These are phyloP conservation scores for Pythium brachiatum DNA, from an alignment of 352 stramenopile species.

Conservation along the genomic window DNA sequence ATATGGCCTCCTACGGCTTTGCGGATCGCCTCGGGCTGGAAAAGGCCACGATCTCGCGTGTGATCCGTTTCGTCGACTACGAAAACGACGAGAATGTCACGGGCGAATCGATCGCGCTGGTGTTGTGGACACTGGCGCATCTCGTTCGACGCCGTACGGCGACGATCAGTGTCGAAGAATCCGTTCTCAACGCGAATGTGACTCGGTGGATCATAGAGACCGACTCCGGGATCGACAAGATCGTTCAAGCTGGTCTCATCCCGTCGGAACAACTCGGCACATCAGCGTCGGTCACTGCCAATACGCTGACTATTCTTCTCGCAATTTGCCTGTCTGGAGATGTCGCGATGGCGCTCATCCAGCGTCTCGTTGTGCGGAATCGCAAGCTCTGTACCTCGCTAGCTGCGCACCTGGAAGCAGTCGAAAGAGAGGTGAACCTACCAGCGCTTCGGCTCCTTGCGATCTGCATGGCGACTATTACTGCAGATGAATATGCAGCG, in stretches of 20 bases:
- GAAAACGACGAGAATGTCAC: slow-evolving; percentile 30
- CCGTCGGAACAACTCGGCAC: slow-evolving; percentile 34
- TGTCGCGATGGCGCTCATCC: background rate
- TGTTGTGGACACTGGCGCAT: slow-evolving; percentile 45
- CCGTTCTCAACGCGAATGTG: slow-evolving; percentile 13
- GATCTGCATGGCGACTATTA: slow-evolving; percentile 29
- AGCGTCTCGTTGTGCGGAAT: slow-evolving; percentile 13
- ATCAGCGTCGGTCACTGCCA: slow-evolving; percentile 30
- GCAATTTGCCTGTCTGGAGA: slow-evolving; percentile 9
- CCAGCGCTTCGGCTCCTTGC: slow-evolving; percentile 47
- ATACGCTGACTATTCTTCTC: slow-evolving; percentile 45
- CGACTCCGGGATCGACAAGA: slow-evolving; percentile 28
- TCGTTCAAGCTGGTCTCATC: slow-evolving; percentile 38
- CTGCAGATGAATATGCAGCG: background rate
- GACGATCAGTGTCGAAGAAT: background rate
- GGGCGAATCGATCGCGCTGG: slow-evolving; percentile 30
- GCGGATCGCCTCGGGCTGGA: slow-evolving; percentile 35
- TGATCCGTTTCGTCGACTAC: slow-evolving; percentile 48
- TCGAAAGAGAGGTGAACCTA: slow-evolving; percentile 45
- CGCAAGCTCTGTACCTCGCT: slow-evolving; percentile 40
- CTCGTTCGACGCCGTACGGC: slow-evolving; percentile 28
- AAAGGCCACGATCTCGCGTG: slow-evolving; percentile 28
- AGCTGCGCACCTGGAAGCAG: slow-evolving; percentile 43
- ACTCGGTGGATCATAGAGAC: slow-evolving; percentile 38
- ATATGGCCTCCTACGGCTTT: slow-evolving; percentile 58